Conservation (phyloP, 2,329 filamentous ascomycete species). For the Myriosclerotinia duriaeana region DNA sequence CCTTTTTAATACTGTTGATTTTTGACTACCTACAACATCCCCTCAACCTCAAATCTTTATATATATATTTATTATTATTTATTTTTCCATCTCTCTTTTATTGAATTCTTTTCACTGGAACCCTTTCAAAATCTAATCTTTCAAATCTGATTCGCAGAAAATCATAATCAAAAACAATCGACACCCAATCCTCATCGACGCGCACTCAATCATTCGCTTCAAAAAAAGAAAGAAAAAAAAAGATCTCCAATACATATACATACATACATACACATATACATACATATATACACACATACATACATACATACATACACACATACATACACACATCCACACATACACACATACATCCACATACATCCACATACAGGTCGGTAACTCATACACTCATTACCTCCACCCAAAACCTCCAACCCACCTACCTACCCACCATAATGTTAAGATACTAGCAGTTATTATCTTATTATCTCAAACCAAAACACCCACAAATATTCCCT, state of each 20-base stretch:
- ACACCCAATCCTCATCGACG: background rate
- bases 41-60: too few relatives aligned
- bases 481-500: conserved; percentile 7
- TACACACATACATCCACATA: too few relatives aligned
- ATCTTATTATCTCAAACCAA: background rate
- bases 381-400: too few relatives aligned
- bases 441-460: conserved; percentile 6
- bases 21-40: background rate
- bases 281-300: background rate
- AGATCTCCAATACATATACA: conserved; percentile 16
- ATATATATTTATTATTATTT: too few relatives aligned
- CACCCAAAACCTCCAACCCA: conserved; percentile 4
- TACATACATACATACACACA: background rate
- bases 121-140: too few relatives aligned
- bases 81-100: background rate
- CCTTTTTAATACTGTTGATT: background rate
- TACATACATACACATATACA: background rate
- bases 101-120: too few relatives aligned
- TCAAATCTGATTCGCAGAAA: background rate
- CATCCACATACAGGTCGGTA: background rate
- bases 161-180: background rate
- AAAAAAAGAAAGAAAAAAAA: conserved; percentile 1
- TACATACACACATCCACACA: too few relatives aligned
- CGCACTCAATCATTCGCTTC: background rate
- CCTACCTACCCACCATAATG: conserved; percentile 1